These are phyloP conservation scores for Vitis rotundifolia DNA, from an alignment of 164 flowering plant species.

Conservation along the genomic window DNA sequence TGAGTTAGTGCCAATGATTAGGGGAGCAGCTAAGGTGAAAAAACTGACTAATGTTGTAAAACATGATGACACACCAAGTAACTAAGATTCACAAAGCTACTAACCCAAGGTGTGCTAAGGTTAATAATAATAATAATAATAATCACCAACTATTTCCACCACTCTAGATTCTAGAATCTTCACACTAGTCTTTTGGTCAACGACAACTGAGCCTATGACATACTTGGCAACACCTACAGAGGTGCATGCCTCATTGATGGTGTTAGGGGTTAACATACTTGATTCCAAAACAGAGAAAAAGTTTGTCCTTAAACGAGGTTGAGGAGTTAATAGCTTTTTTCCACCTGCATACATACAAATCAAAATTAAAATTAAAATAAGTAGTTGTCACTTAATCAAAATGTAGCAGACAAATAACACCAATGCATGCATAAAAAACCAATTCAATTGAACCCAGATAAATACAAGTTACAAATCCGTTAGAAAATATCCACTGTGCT, in stretches of 20 bases:
- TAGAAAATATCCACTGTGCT: no score
- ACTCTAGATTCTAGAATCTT: background rate
- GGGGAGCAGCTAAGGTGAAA: no score
- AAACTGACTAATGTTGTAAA: no score
- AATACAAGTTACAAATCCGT: no score
- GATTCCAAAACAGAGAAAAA: slow-evolving; percentile 80
- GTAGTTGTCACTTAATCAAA: background rate
- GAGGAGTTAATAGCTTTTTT: slow-evolving; percentile 84
- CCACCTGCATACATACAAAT: slow-evolving; percentile 43
- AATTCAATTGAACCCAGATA: no score
- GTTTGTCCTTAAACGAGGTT: slow-evolving; percentile 86
- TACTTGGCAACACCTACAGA: slow-evolving; percentile 87
- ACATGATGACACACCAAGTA: no score
- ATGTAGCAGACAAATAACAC: background rate
- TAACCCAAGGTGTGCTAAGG: no score
- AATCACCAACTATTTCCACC: background rate
- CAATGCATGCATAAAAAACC: background rate
- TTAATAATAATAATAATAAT: no score
- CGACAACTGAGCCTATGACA: slow-evolving; percentile 88
- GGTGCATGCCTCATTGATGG: slow-evolving; percentile 81
- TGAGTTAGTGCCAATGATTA: no score
- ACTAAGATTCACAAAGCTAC: no score
- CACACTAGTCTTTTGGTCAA: slow-evolving; percentile 78
- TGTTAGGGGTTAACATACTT: slow-evolving; percentile 36
- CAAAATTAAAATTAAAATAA: background rate